phyloP scores from a whole-genome alignment of 2,329 filamentous ascomycete genomes.

The Epichloe aotearoae region DNA sequence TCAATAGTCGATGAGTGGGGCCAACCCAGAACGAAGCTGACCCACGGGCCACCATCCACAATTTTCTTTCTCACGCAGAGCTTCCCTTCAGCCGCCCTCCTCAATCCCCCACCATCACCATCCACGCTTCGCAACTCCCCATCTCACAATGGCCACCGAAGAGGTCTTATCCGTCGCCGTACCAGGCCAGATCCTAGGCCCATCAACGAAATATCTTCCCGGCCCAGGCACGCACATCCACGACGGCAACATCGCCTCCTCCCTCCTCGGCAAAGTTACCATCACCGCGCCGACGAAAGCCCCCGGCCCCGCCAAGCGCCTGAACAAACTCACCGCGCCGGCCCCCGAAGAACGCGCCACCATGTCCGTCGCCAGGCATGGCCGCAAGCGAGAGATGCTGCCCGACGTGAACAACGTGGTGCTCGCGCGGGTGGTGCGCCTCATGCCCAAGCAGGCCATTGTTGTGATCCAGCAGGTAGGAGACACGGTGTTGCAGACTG shows the following conservation, averaged over 20 bases:
- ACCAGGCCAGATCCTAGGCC: conserved; percentile 70
- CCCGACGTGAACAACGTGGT: conserved; percentile 72
- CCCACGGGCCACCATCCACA: background rate
- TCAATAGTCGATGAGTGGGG: background rate
- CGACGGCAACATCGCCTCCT: conserved; percentile 62
- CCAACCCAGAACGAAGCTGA: background rate
- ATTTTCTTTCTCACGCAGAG: background rate
- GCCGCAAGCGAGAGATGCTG: conserved; percentile 53
- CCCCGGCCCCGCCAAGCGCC: conserved; percentile 41
- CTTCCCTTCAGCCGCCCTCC: background rate
- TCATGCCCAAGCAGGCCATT: conserved; percentile 72
- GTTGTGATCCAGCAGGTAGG: conserved; percentile 78
- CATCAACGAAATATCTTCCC: conserved; percentile 50
- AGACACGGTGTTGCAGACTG: conserved; percentile 56
- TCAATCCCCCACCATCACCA: too few relatives aligned
- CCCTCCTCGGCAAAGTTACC: conserved; percentile 61
- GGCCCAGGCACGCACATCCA: conserved; percentile 79
- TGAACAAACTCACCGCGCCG: conserved; percentile 41
- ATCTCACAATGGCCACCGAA: conserved; percentile 20
- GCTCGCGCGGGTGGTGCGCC: conserved; percentile 72
- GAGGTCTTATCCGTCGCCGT: conserved; percentile 46
- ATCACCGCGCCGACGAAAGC: conserved; percentile 34
- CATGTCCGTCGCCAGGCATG: conserved; percentile 40
- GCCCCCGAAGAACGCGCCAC: conserved; percentile 33
- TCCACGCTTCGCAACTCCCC: background rate